Conservation (phyloP, 352 stramenopile species). For the Globisporangium alternatum region DNA sequence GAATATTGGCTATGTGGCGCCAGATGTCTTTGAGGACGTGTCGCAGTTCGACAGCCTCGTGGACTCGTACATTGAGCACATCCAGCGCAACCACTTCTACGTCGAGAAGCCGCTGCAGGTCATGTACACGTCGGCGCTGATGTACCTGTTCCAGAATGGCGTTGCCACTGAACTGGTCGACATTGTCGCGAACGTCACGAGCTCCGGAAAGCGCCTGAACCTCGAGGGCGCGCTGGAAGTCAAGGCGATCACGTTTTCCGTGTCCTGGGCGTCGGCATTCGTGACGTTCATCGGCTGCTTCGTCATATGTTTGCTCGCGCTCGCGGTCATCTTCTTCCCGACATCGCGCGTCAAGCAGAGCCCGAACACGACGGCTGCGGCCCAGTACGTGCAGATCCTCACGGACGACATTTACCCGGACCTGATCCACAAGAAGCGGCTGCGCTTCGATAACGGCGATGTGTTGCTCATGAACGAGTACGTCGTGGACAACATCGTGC, state of each 20-base stretch:
- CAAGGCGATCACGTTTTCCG: constrained; percentile 50
- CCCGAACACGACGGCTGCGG: constrained; percentile 56
- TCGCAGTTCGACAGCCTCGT: constrained; percentile 31
- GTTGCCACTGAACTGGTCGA: constrained; percentile 27
- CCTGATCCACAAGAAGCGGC: constrained; percentile 67
- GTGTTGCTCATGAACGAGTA: constrained; percentile 69
- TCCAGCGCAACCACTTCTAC: constrained; percentile 24
- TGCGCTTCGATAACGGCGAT: constrained; percentile 63
- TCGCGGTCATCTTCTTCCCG: constrained; percentile 51
- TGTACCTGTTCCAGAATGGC: constrained; percentile 51
- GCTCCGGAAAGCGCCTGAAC: constrained; percentile 14
- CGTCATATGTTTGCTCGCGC: constrained; percentile 49
- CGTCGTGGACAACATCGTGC: constrained; percentile 55
- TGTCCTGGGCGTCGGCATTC: constrained; percentile 37
- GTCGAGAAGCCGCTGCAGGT: constrained; percentile 22
- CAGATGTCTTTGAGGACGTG: constrained; percentile 12
- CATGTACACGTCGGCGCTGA: constrained; percentile 39
- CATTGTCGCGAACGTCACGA: constrained; percentile 18
- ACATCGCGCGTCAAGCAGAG: constrained; percentile 51
- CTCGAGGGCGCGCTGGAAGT: constrained; percentile 14
- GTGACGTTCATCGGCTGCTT: constrained; percentile 50
- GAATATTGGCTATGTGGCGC: constrained; percentile 1
- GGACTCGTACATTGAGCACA: constrained; percentile 22
- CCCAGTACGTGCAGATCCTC: constrained; percentile 68
- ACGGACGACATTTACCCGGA: constrained; percentile 71